phyloP scores from a whole-genome alignment of 2,329 filamentous ascomycete genomes.

The Stachybotrys echinatus region DNA sequence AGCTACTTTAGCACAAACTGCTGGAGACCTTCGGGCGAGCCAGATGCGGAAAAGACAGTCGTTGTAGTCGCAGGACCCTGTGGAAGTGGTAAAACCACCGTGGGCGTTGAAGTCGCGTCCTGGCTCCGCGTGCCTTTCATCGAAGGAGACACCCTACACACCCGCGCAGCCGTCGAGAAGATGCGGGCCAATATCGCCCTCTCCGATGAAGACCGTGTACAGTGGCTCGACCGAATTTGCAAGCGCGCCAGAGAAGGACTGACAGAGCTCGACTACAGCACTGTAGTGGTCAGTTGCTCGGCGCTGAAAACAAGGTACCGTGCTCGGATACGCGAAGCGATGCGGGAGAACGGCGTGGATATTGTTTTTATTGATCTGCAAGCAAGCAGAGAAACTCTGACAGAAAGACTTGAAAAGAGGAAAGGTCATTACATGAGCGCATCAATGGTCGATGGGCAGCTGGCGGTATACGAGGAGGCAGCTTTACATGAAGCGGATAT shows the following conservation, averaged over 20 bases:
- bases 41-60: conserved; percentile 24
- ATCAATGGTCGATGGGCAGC: conserved; percentile 27
- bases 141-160: conserved; percentile 35
- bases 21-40: too few relatives aligned
- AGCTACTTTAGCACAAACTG: conserved; percentile 25
- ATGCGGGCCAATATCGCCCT: conserved; percentile 24
- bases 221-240: conserved; percentile 23
- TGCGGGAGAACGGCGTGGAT: conserved; percentile 11
- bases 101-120: conserved; percentile 23
- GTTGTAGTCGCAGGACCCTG: conserved; percentile 32
- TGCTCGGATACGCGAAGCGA: conserved; percentile 18
- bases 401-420: conserved; percentile 18
- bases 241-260: conserved; percentile 14
- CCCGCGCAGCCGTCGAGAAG: conserved; percentile 20
- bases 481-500: conserved; percentile 27
- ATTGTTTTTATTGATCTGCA: conserved; percentile 32
- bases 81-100: conserved; percentile 34
- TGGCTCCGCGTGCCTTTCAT: conserved; percentile 25
- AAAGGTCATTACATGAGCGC: conserved; percentile 29
- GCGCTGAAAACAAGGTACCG: conserved; percentile 28
- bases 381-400: conserved; percentile 19
- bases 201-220: conserved; percentile 22
- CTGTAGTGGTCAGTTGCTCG: conserved; percentile 32
- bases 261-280: conserved; percentile 17
- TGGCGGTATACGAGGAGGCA: conserved; percentile 22